Conservation (phyloP, 164 flowering plant genomes). For the Brasenia schreberi region DNA sequence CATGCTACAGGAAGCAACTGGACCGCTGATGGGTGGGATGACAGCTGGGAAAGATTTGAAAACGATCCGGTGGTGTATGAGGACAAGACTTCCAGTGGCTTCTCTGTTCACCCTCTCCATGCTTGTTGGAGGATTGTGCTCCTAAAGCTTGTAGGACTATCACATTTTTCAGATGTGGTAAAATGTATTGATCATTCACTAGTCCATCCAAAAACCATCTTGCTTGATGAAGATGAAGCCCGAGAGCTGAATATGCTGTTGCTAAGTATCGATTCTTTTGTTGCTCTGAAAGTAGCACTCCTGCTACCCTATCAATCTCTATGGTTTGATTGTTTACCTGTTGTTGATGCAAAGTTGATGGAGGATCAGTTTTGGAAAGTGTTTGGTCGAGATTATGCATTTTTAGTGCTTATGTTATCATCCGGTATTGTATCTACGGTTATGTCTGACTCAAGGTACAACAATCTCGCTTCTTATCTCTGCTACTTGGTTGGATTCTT, state of each 20-base stretch:
- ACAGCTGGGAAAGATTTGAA: constrained; percentile 92
- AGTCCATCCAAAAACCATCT: constrained; percentile 20
- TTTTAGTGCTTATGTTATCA: constrained; percentile 45
- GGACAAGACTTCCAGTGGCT: constrained; percentile 12
- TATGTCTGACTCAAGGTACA: constrained; percentile 28
- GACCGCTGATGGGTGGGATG: constrained; percentile 80
- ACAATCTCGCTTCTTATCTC: constrained; percentile 42
- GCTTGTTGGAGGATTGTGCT: constrained; percentile 61
- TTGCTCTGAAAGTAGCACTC: constrained; percentile 48
- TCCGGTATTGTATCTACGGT: constrained; percentile 47
- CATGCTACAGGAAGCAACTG: constrained; percentile 42
- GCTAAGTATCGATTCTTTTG: constrained; percentile 35
- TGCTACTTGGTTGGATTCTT: constrained; percentile 56
- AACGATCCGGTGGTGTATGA: constrained; percentile 37
- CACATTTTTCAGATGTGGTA: constrained; percentile 28
- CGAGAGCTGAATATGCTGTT: constrained; percentile 25
- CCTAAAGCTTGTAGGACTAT: constrained; percentile 25
- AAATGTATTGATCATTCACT: constrained; percentile 42
- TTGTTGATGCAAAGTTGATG: constrained; percentile 55
- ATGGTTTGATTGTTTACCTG: constrained; percentile 41
- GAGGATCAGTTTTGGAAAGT: constrained; percentile 29
- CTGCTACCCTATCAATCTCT: constrained; percentile 56
- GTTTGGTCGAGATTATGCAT: constrained; percentile 28
- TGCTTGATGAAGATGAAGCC: constrained; percentile 48
- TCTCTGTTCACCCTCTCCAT: constrained; percentile 64